Conservation (phyloP, 2,329 filamentous ascomycete genomes). For the Colletotrichum orbiculare region DNA sequence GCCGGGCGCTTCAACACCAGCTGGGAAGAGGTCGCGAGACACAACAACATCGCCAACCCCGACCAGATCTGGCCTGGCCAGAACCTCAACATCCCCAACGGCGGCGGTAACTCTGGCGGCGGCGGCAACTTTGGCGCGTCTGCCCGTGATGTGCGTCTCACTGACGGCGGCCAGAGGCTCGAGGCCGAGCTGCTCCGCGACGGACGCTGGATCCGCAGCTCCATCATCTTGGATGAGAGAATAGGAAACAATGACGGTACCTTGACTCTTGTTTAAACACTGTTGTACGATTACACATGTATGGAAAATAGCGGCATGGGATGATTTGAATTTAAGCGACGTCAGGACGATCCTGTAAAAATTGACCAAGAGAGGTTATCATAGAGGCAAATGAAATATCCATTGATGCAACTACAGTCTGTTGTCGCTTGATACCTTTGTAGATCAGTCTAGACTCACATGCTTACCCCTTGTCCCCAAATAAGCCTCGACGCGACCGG, state of each 20-base stretch:
- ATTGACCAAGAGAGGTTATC: constrained; percentile 3
- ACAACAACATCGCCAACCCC: constrained; percentile 53
- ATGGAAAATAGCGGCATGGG: constrained; percentile 4
- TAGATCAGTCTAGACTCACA: no score
- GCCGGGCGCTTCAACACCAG: constrained; percentile 45
- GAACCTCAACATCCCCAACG: constrained; percentile 46
- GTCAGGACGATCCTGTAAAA: not conserved
- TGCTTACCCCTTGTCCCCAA: no score
- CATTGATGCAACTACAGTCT: no score
- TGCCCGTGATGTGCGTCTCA: constrained; percentile 49
- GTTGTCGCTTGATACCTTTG: no score
- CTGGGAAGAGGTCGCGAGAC: constrained; percentile 52
- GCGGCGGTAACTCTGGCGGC: constrained; percentile 31
- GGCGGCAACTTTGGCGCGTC: constrained; percentile 48
- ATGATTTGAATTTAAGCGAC: constrained; percentile 8
- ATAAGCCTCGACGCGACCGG: no score
- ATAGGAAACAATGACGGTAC: constrained; percentile 48
- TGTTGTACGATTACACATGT: not conserved
- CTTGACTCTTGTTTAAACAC: constrained; percentile 10
- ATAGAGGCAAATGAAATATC: not conserved
- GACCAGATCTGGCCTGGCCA: constrained; percentile 57
- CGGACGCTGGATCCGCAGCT: constrained; percentile 46
- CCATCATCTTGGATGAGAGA: constrained; percentile 48
- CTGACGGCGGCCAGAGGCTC: constrained; percentile 48
- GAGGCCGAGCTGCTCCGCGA: constrained; percentile 47